A percentile compares a stretch with the other conserved stretches of the same genome.
phyloP scores from a whole-genome alignment of 2,329 filamentous ascomycete genomes.

The Malbranchea zuffiana region DNA sequence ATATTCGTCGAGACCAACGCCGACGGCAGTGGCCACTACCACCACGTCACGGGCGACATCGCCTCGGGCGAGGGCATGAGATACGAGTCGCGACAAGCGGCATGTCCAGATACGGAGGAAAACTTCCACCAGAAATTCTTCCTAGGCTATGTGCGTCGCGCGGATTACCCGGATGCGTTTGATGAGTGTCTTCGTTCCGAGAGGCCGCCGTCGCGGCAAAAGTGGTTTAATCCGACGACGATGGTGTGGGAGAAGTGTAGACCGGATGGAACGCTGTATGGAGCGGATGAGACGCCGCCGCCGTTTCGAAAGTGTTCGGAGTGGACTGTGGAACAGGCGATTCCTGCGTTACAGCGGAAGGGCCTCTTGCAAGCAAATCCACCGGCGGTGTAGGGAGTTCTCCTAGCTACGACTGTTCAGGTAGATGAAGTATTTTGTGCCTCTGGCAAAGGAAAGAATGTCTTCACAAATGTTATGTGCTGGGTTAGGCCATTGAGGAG shows the following conservation, averaged over 20 bases:
- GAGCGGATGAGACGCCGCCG: neutral
- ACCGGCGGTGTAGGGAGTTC: no score
- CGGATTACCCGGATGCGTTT: neutral
- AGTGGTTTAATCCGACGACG: neutral
- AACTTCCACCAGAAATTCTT: neutral
- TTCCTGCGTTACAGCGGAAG: neutral
- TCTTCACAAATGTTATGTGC: no score
- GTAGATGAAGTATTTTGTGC: no score
- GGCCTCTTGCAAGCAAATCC: no score
- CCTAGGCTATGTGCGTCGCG: neutral
- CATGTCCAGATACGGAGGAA: neutral
- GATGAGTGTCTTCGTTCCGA: neutral
- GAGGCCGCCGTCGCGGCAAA: neutral
- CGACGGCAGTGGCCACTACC: neutral
- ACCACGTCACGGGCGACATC: conserved; percentile 5
- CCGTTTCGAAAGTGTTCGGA: conserved; percentile 1
- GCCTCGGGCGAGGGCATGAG: neutral
- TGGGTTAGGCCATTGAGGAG: no score
- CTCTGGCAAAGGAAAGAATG: no score
- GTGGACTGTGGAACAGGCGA: conserved; percentile 1
- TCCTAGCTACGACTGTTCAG: no score
- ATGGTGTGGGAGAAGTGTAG: neutral
- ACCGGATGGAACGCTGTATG: neutral
- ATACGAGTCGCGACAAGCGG: neutral
- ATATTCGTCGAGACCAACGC: conserved; percentile 2